These are phyloP conservation scores for Zea luxurians DNA, from an alignment of 176 grass and related monocot genomes.

Conservation along the genomic window DNA sequence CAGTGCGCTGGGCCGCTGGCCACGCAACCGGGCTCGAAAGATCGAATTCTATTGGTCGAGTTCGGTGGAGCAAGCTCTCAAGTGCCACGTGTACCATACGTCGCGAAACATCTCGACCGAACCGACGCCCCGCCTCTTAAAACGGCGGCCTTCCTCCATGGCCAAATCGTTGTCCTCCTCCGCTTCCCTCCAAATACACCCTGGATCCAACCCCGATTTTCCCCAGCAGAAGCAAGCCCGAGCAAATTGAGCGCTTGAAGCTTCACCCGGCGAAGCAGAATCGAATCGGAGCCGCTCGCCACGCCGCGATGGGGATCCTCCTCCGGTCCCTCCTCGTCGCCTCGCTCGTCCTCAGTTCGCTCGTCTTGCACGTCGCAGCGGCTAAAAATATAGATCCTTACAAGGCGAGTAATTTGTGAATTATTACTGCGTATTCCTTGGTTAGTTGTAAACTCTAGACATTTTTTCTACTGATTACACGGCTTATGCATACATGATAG, in stretches of 20 bases:
- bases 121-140: constrained; percentile 15
- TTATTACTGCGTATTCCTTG: not conserved
- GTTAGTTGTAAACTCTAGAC: not conserved
- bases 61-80: constrained; percentile 44
- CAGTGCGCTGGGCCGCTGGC: constrained; percentile 4
- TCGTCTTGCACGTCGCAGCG: constrained; percentile 36
- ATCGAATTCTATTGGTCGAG: constrained; percentile 61
- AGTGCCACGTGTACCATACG: constrained; percentile 44
- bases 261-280: constrained; percentile 6
- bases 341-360: constrained; percentile 44
- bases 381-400: constrained; percentile 72
- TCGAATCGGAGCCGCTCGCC: not conserved
- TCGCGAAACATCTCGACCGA: constrained; percentile 60
- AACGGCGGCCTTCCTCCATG: not conserved
- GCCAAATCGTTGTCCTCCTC: constrained; percentile 20
- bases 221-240: not conserved
- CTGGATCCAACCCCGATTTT: constrained; percentile 22
- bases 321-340: constrained; percentile 46
- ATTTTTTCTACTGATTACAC: constrained; percentile 14
- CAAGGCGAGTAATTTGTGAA: constrained; percentile 49
- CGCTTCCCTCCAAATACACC: constrained; percentile 15
- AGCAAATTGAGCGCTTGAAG: not conserved
- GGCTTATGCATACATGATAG: not conserved
- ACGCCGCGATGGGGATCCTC: constrained; percentile 24
- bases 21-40: constrained; percentile 43